Base-by-base conservation (phyloP, 768 basidiomycete species). In the Lactarius quietus region DNA sequence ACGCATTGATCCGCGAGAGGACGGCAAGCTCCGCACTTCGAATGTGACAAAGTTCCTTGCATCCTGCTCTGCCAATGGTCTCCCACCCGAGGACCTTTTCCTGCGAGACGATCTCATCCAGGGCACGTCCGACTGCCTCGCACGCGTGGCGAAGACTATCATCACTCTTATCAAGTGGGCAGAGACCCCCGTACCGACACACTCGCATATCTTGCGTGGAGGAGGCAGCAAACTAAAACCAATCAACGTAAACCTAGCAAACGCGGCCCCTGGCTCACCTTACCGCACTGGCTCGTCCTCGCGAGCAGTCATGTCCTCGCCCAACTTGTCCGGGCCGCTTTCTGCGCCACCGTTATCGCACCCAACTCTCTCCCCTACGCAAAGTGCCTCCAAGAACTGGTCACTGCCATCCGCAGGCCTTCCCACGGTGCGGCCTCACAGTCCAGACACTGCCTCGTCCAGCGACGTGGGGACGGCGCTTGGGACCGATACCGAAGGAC, bases 21-120 rank as follows among this genome's bases (percentile, higher is more conserved):
- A 88, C 70, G 85, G 89, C 36, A 78, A 86, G 72, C 76, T 83
- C 71, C 83, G 86, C 63, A 83, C 84, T 3, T 82, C 84, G 41
- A 95, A 95, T 71, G 80, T 90, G 28, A 86, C 89, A 43, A 88
- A 85, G 74, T 94, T 93, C 72, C 80, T 92, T 36, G 88, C 89
- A 3, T 84, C 88, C 1, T 92, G 88, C 67, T 81, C 88, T 31
- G 83, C 84, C 45, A 84, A 86, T 69, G 89, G 88, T 4, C 76
- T 92, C 29, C 72, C 81, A 43, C 75, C 82, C 29, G 84, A 86
- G 61, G 88, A 88, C 64, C 75, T 90, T 51, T 90, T 92, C 72
- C 80, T 82, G 52, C 80, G 81, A 4, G 87, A 90, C 70, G 89
- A 91, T 73, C 79, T 92, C 56, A 82, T 84, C 28, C 84, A 87